A percentile compares a stretch with the other conserved stretches of the same genome.
These are phyloP conservation scores for Cladosporium sp. DNA, from an alignment of 2,329 filamentous ascomycete species.

Conservation along the genomic window DNA sequence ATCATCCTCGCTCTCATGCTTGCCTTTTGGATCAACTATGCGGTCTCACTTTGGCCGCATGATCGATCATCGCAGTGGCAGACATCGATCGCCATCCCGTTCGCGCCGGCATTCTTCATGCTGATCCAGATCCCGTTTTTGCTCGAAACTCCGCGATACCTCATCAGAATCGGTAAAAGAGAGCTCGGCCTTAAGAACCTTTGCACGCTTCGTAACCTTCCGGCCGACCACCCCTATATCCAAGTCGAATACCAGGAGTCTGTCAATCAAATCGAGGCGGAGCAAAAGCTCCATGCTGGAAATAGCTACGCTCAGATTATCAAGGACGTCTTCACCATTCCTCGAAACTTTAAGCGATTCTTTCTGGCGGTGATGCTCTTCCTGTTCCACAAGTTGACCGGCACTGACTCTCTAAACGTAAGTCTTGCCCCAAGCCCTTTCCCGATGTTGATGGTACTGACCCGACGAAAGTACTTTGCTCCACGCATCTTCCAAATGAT, in stretches of 20 bases:
- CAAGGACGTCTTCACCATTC: neutral
- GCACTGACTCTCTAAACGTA: constrained; percentile 24
- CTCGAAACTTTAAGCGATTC: constrained; percentile 37
- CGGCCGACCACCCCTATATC: constrained; percentile 39
- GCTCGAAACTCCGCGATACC: constrained; percentile 29
- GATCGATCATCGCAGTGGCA: constrained; percentile 55
- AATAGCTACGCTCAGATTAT: no score
- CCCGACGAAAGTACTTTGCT: constrained; percentile 10
- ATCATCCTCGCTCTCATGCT: constrained; percentile 43
- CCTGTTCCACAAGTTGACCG: constrained; percentile 35
- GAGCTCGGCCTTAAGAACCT: constrained; percentile 40
- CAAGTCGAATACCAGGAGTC: constrained; percentile 49
- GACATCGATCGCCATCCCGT: constrained; percentile 52
- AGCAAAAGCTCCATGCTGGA: no score
- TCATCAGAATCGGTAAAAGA: constrained; percentile 14
- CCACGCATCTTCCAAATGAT: constrained; percentile 38
- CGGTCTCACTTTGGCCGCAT: constrained; percentile 39
- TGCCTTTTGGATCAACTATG: constrained; percentile 42
- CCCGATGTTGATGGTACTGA: constrained; percentile 32
- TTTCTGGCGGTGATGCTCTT: constrained; percentile 36
- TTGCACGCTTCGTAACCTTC: constrained; percentile 43
- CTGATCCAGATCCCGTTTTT: constrained; percentile 35
- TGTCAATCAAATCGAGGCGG: constrained; percentile 50
- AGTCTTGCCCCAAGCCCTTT: no score
- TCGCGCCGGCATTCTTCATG: constrained; percentile 37